Conservation (phyloP, 306 rosid genomes). For the Dalbergia cochinchinensis region DNA sequence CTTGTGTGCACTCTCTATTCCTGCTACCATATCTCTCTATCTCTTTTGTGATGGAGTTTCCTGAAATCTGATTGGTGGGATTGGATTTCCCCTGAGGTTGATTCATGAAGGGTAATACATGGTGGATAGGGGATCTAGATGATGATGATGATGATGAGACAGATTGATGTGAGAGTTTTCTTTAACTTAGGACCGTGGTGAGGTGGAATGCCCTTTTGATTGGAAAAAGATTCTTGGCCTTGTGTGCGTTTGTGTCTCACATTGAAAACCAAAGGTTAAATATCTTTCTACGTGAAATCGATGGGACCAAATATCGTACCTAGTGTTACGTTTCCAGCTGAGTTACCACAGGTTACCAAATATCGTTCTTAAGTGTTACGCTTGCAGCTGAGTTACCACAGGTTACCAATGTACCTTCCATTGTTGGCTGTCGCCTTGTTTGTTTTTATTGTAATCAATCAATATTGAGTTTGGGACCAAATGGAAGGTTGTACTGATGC, state of each 20-base stretch:
- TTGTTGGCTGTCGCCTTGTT: neutral
- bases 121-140: neutral
- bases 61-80: slow-evolving; percentile 70
- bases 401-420: neutral
- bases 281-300: slow-evolving; percentile 37
- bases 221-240: slow-evolving; percentile 30
- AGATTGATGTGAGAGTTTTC: slow-evolving; percentile 20
- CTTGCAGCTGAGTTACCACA: too few species aligned
- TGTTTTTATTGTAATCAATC: neutral
- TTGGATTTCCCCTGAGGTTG: slow-evolving; percentile 57
- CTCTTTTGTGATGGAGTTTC: slow-evolving; percentile 65
- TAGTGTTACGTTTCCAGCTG: neutral
- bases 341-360: slow-evolving; percentile 8
- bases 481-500: neutral
- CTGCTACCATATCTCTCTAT: slow-evolving; percentile 5
- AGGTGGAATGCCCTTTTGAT: neutral
- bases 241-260: slow-evolving; percentile 34
- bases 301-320: slow-evolving; percentile 46
- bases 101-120: neutral
- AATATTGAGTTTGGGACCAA: neutral
- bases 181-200: neutral
- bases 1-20: neutral
- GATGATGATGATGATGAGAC: slow-evolving; percentile 34
- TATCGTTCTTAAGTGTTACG: too few species aligned
- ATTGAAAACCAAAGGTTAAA: slow-evolving; percentile 39